Conservation (phyloP, 2,329 filamentous ascomycete genomes). For the Madurella mycetomatis region DNA sequence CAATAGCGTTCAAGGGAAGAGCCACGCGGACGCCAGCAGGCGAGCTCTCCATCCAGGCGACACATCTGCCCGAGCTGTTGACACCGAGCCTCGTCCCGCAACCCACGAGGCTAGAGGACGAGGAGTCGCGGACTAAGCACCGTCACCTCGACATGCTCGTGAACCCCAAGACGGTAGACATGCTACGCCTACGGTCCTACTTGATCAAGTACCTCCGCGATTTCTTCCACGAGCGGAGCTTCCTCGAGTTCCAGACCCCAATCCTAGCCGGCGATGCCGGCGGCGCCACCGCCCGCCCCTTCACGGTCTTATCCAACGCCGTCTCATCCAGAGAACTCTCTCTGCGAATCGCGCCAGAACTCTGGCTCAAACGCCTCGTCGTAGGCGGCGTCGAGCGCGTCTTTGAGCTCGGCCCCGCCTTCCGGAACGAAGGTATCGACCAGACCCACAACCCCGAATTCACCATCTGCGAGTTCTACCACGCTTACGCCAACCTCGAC, state of each 20-base stretch:
- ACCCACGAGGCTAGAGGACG: slow-evolving; percentile 64
- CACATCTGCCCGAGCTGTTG: slow-evolving; percentile 64
- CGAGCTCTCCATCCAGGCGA: slow-evolving; percentile 69
- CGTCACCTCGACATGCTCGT: slow-evolving; percentile 86
- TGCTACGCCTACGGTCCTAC: slow-evolving; percentile 67
- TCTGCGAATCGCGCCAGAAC: slow-evolving; percentile 84
- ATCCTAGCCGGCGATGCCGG: slow-evolving; percentile 77
- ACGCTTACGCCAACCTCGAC: slow-evolving; percentile 72
- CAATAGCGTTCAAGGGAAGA: slow-evolving; percentile 61
- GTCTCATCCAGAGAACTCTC: slow-evolving; percentile 61
- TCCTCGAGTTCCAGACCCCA: slow-evolving; percentile 87
- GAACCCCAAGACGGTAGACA: slow-evolving; percentile 62
- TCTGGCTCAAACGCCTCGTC: slow-evolving; percentile 90
- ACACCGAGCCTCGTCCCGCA: slow-evolving; percentile 76
- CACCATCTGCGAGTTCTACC: slow-evolving; percentile 96
- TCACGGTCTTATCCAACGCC: slow-evolving; percentile 70
- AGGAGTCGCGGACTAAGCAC: slow-evolving; percentile 67
- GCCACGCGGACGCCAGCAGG: slow-evolving; percentile 67
- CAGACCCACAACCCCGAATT: slow-evolving; percentile 95
- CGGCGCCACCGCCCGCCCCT: slow-evolving; percentile 84
- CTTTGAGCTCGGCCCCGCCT: slow-evolving; percentile 89
- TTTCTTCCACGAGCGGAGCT: slow-evolving; percentile 66
- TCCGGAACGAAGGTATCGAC: slow-evolving; percentile 91
- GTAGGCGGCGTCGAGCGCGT: slow-evolving; percentile 83
- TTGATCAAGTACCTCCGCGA: slow-evolving; percentile 70